Evolutionary conservation across 1,284 basidiomycete genomes (phyloP), one percentile per base, ranked within the genome.

Genomic region (Naganishia cerealis): DNA sequence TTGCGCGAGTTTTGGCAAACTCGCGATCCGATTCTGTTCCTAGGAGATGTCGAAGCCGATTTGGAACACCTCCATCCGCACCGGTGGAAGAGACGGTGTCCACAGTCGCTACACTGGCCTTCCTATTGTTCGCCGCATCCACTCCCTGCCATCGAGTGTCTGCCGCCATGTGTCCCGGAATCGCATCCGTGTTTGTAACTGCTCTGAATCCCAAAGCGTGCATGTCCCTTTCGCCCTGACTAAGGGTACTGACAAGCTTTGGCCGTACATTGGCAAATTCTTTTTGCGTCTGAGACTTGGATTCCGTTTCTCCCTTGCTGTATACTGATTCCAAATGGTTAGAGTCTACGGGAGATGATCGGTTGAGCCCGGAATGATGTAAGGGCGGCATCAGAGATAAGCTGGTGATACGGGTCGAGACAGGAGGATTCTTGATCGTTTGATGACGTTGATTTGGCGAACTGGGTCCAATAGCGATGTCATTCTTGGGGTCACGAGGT

Each of bases 221-320:
- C 61, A 63, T 42, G 6, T 50, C 50, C n/a, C 15, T 53, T 40
- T 52, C 50, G 38, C 16, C 38, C 9, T 18, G 21, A 39, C 48
- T 52, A 36, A n/a, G 33, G 38, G n/a, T 39, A 50, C 59, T 53
- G 18, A 62, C 48, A 21, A 62, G 46, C 18, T 53, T 62, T 39
- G 59, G 21, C 18, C 48, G 29, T 38, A n/a, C 48, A 15, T n/a
- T 15, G 16, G 12, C 16, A 7, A 16, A 10, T 46, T n/a, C 43
- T 7, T n/a, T 46, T 46, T 50, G 46, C 46, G 10, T 9, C 5
- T 50, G n/a, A 7, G 46, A 10, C 9, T 50, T 5, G 7, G 6
- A 8, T 21, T 50, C n/a, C 8, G 46, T n/a, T 46, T n/a, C 15
- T 24, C 46, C 46, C 15, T 24, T 7, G 21, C 21, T 7, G 46